Evolutionary conservation across 1,284 basidiomycete genomes (phyloP).

Genomic region (Apiotrichum gamsii): DNA sequence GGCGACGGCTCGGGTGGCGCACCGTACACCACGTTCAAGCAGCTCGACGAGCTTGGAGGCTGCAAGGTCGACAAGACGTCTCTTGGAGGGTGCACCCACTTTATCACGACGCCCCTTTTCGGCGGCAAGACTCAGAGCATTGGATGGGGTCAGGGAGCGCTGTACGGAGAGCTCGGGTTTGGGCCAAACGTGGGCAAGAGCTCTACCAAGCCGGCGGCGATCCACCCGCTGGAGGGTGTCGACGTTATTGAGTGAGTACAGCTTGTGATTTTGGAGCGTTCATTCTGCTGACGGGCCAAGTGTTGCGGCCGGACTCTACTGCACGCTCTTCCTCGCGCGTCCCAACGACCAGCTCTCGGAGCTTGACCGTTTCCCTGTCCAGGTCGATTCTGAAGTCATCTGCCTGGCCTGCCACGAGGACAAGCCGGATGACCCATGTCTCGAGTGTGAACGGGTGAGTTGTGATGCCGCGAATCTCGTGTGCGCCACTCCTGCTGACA

Average conservation of each 20-base stretch:
- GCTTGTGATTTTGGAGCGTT: no score
- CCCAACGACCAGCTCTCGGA: slow-evolving; percentile 60
- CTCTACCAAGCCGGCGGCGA: slow-evolving; percentile 71
- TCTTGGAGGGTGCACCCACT: slow-evolving; percentile 86
- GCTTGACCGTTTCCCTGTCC: slow-evolving; percentile 67
- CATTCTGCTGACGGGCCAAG: slow-evolving; percentile 49
- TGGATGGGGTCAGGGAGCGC: slow-evolving; percentile 15
- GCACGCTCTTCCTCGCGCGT: slow-evolving; percentile 68
- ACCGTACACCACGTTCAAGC: slow-evolving; percentile 67
- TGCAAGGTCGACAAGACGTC: slow-evolving; percentile 63
- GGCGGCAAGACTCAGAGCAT: slow-evolving; percentile 53
- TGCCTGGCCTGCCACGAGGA: slow-evolving; percentile 70
- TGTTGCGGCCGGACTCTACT: slow-evolving; percentile 76
- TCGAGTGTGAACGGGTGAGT: slow-evolving; percentile 80
- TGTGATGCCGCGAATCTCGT: background rate
- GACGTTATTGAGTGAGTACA: slow-evolving; percentile 65
- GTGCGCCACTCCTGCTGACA: no score
- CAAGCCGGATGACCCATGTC: slow-evolving; percentile 59
- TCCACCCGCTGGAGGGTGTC: slow-evolving; percentile 65
- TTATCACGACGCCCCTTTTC: slow-evolving; percentile 62
- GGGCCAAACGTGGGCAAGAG: slow-evolving; percentile 76
- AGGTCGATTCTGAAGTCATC: slow-evolving; percentile 60
- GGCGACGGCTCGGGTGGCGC: slow-evolving; percentile 81
- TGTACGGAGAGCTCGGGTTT: slow-evolving; percentile 59
- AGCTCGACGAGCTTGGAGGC: slow-evolving; percentile 50